These are phyloP conservation scores for Pseudogymnoascus sp. DNA, from an alignment of 2,329 filamentous ascomycete species.

Conservation along the genomic window DNA sequence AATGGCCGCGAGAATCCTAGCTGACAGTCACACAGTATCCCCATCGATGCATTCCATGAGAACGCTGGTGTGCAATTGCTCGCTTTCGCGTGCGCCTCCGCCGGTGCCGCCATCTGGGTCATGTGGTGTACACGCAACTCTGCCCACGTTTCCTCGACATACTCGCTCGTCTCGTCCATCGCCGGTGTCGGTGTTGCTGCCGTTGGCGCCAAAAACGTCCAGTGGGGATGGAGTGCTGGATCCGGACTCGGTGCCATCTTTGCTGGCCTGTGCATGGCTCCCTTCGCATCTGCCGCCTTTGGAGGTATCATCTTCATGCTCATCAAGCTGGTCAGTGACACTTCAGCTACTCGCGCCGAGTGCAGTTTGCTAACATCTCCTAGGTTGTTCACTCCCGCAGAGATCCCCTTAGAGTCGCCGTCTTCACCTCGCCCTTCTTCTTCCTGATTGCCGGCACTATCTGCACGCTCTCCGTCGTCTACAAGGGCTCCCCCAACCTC, in stretches of 20 bases:
- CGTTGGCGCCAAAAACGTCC: constrained; percentile 52
- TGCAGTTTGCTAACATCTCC: background rate
- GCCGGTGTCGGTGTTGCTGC: constrained; percentile 64
- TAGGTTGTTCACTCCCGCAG: constrained; percentile 59
- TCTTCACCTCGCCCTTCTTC: constrained; percentile 67
- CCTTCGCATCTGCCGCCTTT: constrained; percentile 57
- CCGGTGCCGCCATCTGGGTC: constrained; percentile 63
- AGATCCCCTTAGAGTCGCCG: constrained; percentile 65
- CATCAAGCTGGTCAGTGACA: constrained; percentile 47
- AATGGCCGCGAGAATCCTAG: background rate
- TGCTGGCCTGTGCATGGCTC: constrained; percentile 64
- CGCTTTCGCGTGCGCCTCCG: constrained; percentile 57
- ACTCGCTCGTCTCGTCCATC: constrained; percentile 62
- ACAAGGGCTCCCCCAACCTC: constrained; percentile 69
- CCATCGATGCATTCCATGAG: constrained; percentile 47
- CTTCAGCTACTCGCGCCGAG: background rate
- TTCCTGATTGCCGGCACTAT: constrained; percentile 70
- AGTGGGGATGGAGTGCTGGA: constrained; percentile 65
- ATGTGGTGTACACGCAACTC: constrained; percentile 74
- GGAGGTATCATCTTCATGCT: constrained; percentile 63
- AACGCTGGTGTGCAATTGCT: constrained; percentile 62
- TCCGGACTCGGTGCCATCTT: constrained; percentile 67
- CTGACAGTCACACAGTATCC: constrained; percentile 46
- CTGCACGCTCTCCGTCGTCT: constrained; percentile 70
- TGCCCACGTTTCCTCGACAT: constrained; percentile 66